These are phyloP conservation scores for Cryphonectria naterciae DNA, from an alignment of 2,329 filamentous ascomycete species.

Conservation along the genomic window DNA sequence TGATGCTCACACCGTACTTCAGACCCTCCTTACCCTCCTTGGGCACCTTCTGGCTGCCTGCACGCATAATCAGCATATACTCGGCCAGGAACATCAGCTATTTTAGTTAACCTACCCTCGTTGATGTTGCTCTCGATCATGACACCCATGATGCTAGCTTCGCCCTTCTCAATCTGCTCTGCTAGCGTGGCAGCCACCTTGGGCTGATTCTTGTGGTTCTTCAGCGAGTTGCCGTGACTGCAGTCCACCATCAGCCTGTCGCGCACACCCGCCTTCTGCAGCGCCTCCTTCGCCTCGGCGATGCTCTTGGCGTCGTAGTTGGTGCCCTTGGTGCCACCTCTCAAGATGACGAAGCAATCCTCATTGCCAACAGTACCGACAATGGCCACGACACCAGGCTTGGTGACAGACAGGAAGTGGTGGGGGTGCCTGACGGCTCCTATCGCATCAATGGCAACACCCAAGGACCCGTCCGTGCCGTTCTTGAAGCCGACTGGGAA, in stretches of 20 bases:
- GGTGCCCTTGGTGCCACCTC: constrained; percentile 89
- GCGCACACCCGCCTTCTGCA: constrained; percentile 73
- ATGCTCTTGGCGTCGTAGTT: constrained; percentile 92
- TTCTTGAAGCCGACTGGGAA: constrained; percentile 99
- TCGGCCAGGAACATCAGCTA: neutral
- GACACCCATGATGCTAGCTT: constrained; percentile 89
- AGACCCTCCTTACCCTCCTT: constrained; percentile 82
- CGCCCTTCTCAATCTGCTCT: constrained; percentile 82
- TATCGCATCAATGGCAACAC: constrained; percentile 93
- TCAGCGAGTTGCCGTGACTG: constrained; percentile 93
- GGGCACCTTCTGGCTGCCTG: constrained; percentile 88
- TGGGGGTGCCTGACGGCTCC: constrained; percentile 90
- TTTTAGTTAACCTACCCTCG: constrained; percentile 65
- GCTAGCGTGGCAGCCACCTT: constrained; percentile 84
- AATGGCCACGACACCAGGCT: constrained; percentile 92
- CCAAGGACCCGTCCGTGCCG: constrained; percentile 88
- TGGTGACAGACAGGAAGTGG: constrained; percentile 96
- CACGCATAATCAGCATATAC: constrained; percentile 34
- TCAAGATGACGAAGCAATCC: constrained; percentile 94
- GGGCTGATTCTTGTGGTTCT: constrained; percentile 97
- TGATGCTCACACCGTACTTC: constrained; percentile 95
- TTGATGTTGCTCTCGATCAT: constrained; percentile 99
- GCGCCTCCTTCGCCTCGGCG: constrained; percentile 76
- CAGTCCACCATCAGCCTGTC: constrained; percentile 95
- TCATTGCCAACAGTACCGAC: constrained; percentile 94